Evolutionary conservation across 2,329 filamentous ascomycete genomes (phyloP).

Genomic region (Scortechinia acanthostroma): DNA sequence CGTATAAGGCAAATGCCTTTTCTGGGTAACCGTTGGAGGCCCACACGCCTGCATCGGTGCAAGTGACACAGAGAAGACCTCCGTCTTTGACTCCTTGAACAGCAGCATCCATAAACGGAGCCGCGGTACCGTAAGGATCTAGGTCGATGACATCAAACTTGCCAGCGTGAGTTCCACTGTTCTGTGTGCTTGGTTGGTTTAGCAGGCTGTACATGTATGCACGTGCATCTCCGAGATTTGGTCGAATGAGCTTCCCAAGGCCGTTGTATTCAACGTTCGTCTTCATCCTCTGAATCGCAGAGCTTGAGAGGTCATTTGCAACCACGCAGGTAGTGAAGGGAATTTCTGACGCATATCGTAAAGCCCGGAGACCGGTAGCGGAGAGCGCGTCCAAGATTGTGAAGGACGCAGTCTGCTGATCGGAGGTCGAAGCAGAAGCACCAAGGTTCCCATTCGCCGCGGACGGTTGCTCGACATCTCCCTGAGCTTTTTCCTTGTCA

Average conservation of each 20-base stretch:
- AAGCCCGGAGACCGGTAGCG: constrained; percentile 80
- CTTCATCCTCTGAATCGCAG: constrained; percentile 73
- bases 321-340: constrained; percentile 76
- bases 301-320: constrained; percentile 79
- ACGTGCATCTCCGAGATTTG: constrained; percentile 76
- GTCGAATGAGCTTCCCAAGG: constrained; percentile 62
- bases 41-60: constrained; percentile 92
- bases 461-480: constrained; percentile 13
- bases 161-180: constrained; percentile 26
- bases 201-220: constrained; percentile 80
- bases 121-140: constrained; percentile 90
- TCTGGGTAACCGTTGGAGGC: constrained; percentile 90
- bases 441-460: constrained; percentile 22
- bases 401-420: constrained; percentile 34
- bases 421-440: constrained; percentile 7
- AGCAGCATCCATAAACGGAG: constrained; percentile 84
- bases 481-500: constrained; percentile 14
- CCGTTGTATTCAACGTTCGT: constrained; percentile 80
- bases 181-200: constrained; percentile 31
- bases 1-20: constrained; percentile 90
- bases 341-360: constrained; percentile 87
- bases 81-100: constrained; percentile 82
- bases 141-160: constrained; percentile 90
- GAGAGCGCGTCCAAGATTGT: constrained; percentile 92
- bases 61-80: constrained; percentile 87